Conservation (phyloP, 257 asterid genomes). For the Parsonsia alboflavescens region DNA sequence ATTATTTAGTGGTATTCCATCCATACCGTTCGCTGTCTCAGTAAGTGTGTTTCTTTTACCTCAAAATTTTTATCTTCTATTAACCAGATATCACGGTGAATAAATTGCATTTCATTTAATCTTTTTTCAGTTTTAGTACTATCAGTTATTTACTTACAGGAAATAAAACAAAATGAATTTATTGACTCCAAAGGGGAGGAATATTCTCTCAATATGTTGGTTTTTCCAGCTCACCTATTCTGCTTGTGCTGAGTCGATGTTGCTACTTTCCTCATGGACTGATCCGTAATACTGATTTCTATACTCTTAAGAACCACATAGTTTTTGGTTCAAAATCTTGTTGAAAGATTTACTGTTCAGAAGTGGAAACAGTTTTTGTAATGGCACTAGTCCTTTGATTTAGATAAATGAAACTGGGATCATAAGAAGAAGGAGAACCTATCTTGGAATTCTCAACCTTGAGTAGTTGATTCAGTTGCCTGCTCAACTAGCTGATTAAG, state of each 20-base stretch:
- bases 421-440: not conserved
- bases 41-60: slow-evolving; percentile 42
- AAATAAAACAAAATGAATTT: not conserved
- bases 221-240: not conserved
- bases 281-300: not conserved
- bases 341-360: not conserved
- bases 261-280: not conserved
- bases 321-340: not conserved
- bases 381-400: not conserved
- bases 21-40: slow-evolving; percentile 75
- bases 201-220: not conserved
- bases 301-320: not conserved
- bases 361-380: not conserved
- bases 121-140: not conserved
- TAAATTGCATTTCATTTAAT: not conserved
- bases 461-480: not conserved
- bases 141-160: not conserved
- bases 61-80: not conserved
- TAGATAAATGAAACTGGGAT: not conserved
- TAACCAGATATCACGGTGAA: not conserved
- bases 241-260: not conserved
- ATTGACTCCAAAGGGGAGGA: not conserved
- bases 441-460: not conserved
- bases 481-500: not conserved
- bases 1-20: slow-evolving; percentile 83